Percentiles rank a stretch among this genome's conserved stretches.
Conservation (phyloP, 208 protist species). For the Leishmania braziliensis region DNA sequence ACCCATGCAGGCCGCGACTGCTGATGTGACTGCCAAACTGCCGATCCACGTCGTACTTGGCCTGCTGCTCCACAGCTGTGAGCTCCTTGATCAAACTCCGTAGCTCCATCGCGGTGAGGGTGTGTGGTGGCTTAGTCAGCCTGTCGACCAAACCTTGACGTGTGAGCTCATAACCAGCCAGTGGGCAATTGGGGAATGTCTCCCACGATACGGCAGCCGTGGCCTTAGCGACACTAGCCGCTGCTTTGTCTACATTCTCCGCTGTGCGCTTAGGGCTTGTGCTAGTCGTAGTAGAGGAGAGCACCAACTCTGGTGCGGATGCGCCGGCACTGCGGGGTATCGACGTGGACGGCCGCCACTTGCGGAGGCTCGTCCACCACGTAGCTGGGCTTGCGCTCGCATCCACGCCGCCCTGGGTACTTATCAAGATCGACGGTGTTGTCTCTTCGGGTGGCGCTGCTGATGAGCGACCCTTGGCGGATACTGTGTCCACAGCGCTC, state of each 20-base stretch:
- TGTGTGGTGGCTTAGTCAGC: conserved; percentile 34
- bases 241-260: not conserved
- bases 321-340: not conserved
- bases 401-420: not conserved
- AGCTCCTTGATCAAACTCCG: conserved; percentile 55
- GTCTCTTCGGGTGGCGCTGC: not conserved
- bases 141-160: conserved; percentile 52
- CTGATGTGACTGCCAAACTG: conserved; percentile 56
- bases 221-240: not conserved
- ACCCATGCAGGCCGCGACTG: conserved; percentile 43
- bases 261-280: not conserved
- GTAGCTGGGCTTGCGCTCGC: not conserved
- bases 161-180: conserved; percentile 62
- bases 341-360: not conserved
- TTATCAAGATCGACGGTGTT: not conserved
- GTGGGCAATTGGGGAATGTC: conserved; percentile 54
- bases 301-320: not conserved
- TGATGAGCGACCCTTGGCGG: not conserved
- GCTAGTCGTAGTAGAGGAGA: not conserved
- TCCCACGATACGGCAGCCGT: conserved; percentile 6
- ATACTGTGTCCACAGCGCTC: not conserved
- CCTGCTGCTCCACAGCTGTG: conserved; percentile 61
- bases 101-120: conserved; percentile 47
- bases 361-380: conserved; percentile 1
- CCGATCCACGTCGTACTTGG: conserved; percentile 65